These are phyloP conservation scores for Starmerella sirachaensis DNA, from an alignment of 805 yeast genomes.

Conservation along the genomic window DNA sequence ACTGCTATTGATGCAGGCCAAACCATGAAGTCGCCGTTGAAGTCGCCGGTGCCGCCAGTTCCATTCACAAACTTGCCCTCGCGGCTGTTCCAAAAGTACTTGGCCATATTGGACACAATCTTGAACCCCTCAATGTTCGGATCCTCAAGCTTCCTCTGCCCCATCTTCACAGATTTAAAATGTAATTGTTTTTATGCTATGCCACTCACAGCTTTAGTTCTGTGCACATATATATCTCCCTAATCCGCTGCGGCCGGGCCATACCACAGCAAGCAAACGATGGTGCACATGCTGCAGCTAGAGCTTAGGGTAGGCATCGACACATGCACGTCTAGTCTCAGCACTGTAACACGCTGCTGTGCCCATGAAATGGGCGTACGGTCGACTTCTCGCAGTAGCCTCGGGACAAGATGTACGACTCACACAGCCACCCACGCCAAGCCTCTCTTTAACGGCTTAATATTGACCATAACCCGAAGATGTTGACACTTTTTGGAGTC, in stretches of 20 bases:
- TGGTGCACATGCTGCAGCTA: too few species aligned
- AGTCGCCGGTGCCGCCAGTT: slow-evolving; percentile 34
- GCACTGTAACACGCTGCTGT: too few species aligned
- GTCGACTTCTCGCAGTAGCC: too few species aligned
- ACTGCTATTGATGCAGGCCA: slow-evolving; percentile 59
- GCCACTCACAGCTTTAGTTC: not conserved
- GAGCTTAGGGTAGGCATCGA: too few species aligned
- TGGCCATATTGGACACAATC: slow-evolving; percentile 18
- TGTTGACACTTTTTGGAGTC: too few species aligned
- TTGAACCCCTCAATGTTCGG: slow-evolving; percentile 26
- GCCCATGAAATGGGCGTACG: too few species aligned
- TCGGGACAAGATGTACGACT: too few species aligned
- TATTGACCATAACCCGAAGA: too few species aligned
- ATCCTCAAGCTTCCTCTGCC: slow-evolving; percentile 17
- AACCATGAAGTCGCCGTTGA: slow-evolving; percentile 44
- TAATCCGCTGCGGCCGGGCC: not conserved
- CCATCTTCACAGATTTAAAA: not conserved
- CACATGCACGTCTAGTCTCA: too few species aligned
- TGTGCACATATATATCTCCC: not conserved
- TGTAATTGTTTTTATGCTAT: not conserved
- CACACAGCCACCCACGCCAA: too few species aligned
- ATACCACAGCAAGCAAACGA: not conserved
- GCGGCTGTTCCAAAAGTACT: slow-evolving; percentile 23
- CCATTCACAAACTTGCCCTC: slow-evolving; percentile 22
- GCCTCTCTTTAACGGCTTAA: too few species aligned